phyloP scores from a whole-genome alignment of 345 rosid genomes.

The Viola odorata region DNA sequence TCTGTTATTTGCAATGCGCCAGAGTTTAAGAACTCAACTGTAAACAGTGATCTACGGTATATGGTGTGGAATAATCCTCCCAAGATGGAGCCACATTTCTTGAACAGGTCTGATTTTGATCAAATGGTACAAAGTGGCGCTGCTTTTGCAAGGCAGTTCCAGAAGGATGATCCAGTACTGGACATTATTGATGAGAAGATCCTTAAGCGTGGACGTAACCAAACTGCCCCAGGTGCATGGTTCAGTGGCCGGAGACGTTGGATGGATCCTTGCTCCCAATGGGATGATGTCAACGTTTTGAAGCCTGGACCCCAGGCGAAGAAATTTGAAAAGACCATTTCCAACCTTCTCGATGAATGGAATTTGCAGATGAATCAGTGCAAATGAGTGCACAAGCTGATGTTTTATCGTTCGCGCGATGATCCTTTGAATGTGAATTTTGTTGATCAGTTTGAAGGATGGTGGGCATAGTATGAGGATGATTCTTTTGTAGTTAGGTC shows the following conservation, averaged over 20 bases:
- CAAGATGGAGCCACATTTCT: conserved; percentile 84
- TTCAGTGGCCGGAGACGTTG: conserved; percentile 62
- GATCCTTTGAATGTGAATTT: conserved; percentile 27
- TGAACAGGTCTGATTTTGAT: conserved; percentile 52
- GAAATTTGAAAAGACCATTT: conserved; percentile 58
- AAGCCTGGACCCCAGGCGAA: conserved; percentile 79
- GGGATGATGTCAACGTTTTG: conserved; percentile 78
- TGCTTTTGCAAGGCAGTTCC: conserved; percentile 80
- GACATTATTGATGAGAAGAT: conserved; percentile 68
- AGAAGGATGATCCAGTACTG: conserved; percentile 60
- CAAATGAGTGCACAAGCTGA: conserved; percentile 42
- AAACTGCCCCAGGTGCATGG: conserved; percentile 84
- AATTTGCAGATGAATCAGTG: conserved; percentile 68
- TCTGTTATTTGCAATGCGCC: conserved; percentile 87
- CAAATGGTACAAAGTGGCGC: conserved; percentile 82
- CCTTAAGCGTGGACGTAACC: conserved; percentile 54
- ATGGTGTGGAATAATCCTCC: conserved; percentile 99
- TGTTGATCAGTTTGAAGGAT: conserved; percentile 17
- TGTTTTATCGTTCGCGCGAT: conserved; percentile 3
- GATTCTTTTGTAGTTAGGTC: conserved; percentile 38
- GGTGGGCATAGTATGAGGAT: conserved; percentile 8
- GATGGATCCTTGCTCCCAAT: conserved; percentile 89
- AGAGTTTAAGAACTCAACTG: conserved; percentile 73
- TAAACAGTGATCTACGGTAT: conserved; percentile 76
- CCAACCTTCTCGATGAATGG: conserved; percentile 64